Evolutionary conservation across 345 rosid genomes (phyloP).

Genomic region (Euphorbia tirucalli): DNA sequence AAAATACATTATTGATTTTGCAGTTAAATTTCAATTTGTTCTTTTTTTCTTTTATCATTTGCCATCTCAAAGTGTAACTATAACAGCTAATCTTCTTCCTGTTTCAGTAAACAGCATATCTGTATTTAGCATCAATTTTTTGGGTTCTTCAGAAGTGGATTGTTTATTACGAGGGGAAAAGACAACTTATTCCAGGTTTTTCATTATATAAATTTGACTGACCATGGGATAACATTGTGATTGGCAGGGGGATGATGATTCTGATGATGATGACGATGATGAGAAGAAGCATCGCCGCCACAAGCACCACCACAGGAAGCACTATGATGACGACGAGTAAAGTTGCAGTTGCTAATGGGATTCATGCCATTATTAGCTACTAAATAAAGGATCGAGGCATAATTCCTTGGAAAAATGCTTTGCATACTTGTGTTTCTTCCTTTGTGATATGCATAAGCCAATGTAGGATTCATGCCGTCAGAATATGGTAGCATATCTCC

Average conservation of each 20-base stretch:
- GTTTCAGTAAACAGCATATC: no score
- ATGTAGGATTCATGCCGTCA: not conserved
- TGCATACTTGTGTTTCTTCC: conserved; percentile 2
- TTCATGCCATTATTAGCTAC: conserved; percentile 34
- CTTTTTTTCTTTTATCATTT: not conserved
- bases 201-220: not conserved
- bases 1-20: not conserved
- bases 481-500: not conserved
- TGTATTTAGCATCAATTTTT: no score
- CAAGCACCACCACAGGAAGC: conserved; percentile 54
- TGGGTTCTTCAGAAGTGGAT: no score
- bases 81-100: no score
- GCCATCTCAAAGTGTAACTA: not conserved
- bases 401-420: conserved; percentile 11
- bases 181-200: no score
- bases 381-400: conserved; percentile 47
- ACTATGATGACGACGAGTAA: conserved; percentile 65
- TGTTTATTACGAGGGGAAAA: no score
- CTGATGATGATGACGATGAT: conserved; percentile 52
- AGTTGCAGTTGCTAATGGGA: conserved; percentile 18
- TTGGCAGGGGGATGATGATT: conserved; percentile 58
- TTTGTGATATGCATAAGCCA: not conserved
- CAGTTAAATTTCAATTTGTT: not conserved
- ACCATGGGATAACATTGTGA: conserved; percentile 3
- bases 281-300: conserved; percentile 42